Evolutionary conservation across 1,284 basidiomycete species (phyloP).

Genomic region (Trametes pubescens): DNA sequence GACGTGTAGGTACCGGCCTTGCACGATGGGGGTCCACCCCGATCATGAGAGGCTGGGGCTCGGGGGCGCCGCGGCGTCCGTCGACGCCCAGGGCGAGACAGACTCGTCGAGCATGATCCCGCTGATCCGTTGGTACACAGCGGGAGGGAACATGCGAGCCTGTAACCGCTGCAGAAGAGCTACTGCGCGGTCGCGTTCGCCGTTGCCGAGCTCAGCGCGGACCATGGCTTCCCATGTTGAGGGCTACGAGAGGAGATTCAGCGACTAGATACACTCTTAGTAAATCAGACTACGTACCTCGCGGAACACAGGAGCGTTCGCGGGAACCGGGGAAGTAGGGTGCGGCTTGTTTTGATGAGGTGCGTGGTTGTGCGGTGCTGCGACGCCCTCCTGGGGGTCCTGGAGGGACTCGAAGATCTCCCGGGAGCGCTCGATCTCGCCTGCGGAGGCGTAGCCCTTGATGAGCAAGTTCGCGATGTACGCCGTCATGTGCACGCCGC

Average conservation of each 20-base stretch:
- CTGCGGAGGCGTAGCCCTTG: constrained; percentile 83
- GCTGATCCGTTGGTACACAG: constrained; percentile 52
- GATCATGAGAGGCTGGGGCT: constrained; percentile 21
- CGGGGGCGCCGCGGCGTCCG: constrained; percentile 20
- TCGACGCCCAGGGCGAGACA: constrained; percentile 43
- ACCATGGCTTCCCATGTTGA: constrained; percentile 97
- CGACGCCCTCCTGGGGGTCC: constrained; percentile 89
- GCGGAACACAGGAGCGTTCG: constrained; percentile 78
- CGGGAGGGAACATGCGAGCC: constrained; percentile 73
- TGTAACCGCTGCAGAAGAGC: constrained; percentile 80
- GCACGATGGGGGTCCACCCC: background rate
- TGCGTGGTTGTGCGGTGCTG: constrained; percentile 89
- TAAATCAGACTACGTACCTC: constrained; percentile 69
- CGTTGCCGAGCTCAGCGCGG: constrained; percentile 85
- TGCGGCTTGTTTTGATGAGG: constrained; percentile 58
- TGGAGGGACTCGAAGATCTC: constrained; percentile 85
- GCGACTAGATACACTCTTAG: background rate
- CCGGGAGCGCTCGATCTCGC: constrained; percentile 76
- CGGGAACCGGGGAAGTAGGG: constrained; percentile 23
- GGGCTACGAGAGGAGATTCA: constrained; percentile 54
- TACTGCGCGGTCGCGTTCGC: constrained; percentile 76
- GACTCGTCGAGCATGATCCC: constrained; percentile 51
- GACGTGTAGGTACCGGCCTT: constrained; percentile 19
- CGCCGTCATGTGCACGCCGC: constrained; percentile 89
- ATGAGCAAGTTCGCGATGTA: constrained; percentile 97